Base-by-base conservation (phyloP, 2,329 filamentous ascomycete genomes). In the Diaporthe australafricana region DNA sequence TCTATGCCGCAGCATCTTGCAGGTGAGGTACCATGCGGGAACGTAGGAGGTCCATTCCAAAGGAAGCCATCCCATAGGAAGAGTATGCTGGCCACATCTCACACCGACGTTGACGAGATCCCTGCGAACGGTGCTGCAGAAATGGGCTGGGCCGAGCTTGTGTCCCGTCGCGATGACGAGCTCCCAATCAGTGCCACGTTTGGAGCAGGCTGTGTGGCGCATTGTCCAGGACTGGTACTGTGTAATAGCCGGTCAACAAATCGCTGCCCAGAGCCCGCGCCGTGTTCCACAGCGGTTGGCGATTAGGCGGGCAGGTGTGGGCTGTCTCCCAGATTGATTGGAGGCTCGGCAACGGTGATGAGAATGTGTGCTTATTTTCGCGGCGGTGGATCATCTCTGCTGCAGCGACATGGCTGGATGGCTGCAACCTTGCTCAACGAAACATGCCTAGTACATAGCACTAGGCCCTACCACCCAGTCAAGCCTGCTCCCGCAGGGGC, bases 331-430 rank as follows among this genome's bases (percentile, higher is more conserved):
- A 27, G 20, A 12, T 17, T 65, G 60, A 65, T 65, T 65, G 60
- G 60, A 65, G 60, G 42, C 16, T 50, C 30, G 60, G 60, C 14
- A 5, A 22, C 35, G 27, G 22, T 25, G 57, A 47, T 6, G 57
- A 40, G 27, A 35, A 35, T 42, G 27, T 63, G 57, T 30, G 57
- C 57, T 63, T 35, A 48, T 9, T 63, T 17, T 12, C 22, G 42
- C 35, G 60, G 60, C 60, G 60, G 60, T 42, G 45, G 42, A 50
- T 63, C 57, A 35, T 63, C 40, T 42, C n/a, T 63, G 42, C 42
- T 50, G 27, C 45, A 45, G 42, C 60, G 20, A 25, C 27, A 38
- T 48, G 42, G 60, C 20, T 65, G 60, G 42, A 38, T 48, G 42
- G 60, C 20, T 65, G 60, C 60, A 65, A 38, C 60, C 60, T 38